Evolutionary conservation across 352 stramenopile species (phyloP).

Genomic region (Globisporangium takayamanum): DNA sequence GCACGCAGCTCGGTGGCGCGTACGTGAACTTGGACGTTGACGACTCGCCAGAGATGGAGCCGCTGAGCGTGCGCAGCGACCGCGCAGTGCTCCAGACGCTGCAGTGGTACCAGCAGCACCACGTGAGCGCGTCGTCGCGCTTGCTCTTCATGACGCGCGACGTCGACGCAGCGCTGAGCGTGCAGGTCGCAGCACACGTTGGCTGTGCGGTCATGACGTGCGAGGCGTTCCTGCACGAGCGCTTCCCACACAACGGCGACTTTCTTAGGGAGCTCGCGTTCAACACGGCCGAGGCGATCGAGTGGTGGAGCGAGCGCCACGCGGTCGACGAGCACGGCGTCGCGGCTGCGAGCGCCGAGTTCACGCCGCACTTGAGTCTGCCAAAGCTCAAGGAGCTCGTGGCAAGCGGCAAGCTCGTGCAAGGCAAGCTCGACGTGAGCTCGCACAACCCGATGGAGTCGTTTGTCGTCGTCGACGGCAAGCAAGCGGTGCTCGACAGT

Average conservation of each 20-base stretch:
- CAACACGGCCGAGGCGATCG: slow-evolving; percentile 53
- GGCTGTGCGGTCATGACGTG: slow-evolving; percentile 54
- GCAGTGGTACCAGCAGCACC: slow-evolving; percentile 48
- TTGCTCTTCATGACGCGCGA: slow-evolving; percentile 59
- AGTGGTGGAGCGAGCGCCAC: slow-evolving; percentile 34
- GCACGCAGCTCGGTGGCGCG: slow-evolving; percentile 17
- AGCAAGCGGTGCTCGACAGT: slow-evolving; percentile 3
- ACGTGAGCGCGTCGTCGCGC: slow-evolving; percentile 27
- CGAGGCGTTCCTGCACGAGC: slow-evolving; percentile 36
- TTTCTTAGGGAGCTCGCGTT: slow-evolving; percentile 54
- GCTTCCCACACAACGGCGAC: slow-evolving; percentile 23
- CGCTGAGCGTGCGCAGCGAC: slow-evolving; percentile 28
- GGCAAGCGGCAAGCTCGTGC: slow-evolving; percentile 21
- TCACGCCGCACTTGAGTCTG: slow-evolving; percentile 39
- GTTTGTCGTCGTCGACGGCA: slow-evolving; percentile 50
- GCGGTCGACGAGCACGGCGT: slow-evolving; percentile 16
- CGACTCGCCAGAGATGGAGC: slow-evolving; percentile 24
- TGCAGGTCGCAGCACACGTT: slow-evolving; percentile 27
- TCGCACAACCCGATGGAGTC: slow-evolving; percentile 67
- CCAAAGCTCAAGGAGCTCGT: slow-evolving; percentile 34
- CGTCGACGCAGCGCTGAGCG: slow-evolving; percentile 29
- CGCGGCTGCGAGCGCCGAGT: slow-evolving; percentile 28
- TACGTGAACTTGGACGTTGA: slow-evolving; percentile 15
- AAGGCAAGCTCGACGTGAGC: slow-evolving; percentile 64
- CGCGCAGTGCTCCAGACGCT: slow-evolving; percentile 53